Conservation (phyloP, 257 asterid genomes). For the Nicotiana tabacum region DNA sequence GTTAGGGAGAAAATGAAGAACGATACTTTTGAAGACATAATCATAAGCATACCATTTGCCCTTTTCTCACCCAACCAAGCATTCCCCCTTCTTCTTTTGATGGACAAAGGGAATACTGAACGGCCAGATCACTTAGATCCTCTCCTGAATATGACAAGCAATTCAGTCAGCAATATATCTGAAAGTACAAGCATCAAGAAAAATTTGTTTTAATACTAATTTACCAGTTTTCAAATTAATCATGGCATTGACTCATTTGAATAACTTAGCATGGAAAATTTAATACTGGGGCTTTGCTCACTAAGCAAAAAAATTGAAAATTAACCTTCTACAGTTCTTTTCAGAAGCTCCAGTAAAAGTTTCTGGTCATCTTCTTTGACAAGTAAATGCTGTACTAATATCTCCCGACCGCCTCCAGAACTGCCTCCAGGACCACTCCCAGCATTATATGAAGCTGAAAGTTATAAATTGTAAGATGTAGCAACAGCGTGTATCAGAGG, state of each 20-base stretch:
- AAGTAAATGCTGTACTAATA: constrained; percentile 90
- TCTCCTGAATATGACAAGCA: constrained; percentile 58
- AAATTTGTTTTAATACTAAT: background rate
- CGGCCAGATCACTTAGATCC: constrained; percentile 93
- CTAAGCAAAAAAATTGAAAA: constrained; percentile 9
- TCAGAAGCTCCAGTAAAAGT: constrained; percentile 71
- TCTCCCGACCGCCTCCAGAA: constrained; percentile 54
- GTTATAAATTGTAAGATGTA: constrained; percentile 3
- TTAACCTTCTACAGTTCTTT: constrained; percentile 64
- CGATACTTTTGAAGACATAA: constrained; percentile 12
- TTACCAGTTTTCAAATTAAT: constrained; percentile 2
- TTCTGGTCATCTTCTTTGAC: constrained; percentile 84
- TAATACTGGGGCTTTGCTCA: background rate
- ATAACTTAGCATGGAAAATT: background rate
- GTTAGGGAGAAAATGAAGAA: constrained; percentile 9
- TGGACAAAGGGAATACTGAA: constrained; percentile 81
- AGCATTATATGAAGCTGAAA: constrained; percentile 65
- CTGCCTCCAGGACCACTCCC: constrained; percentile 48
- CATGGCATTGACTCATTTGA: background rate
- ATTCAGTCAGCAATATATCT: constrained; percentile 19
- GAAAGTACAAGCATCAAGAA: constrained; percentile 6
- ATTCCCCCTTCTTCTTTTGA: constrained; percentile 96
- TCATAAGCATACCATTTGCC: constrained; percentile 90
- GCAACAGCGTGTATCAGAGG: background rate
- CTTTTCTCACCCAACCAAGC: constrained; percentile 99